Base-by-base conservation (phyloP, 139 green algal genomes). In the Diplosphaera chodatii region DNA sequence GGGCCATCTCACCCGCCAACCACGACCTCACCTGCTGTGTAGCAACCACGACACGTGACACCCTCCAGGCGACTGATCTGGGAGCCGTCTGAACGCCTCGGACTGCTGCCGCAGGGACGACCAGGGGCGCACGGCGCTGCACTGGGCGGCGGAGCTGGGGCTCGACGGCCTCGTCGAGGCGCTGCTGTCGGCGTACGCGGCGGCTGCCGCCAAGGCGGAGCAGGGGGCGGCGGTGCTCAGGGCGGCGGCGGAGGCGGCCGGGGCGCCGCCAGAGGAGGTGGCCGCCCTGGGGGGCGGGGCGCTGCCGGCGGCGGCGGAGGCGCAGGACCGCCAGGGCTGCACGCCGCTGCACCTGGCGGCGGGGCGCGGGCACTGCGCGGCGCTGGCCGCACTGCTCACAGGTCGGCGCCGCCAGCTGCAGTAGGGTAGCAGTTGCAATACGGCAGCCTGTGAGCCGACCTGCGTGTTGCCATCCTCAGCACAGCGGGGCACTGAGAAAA, bases 291-390 rank as follows among this genome's bases (percentile, higher is more conserved):
- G 20, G 2, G 68, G 69, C 1, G 32, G 27, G 0, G 25, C 31
- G 62, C 40, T 77, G 23, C 72, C 72, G 0, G 22, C 77, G 22
- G 62, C 83, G 32, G 29, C 13, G 25, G 63, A 77, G 25, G 48
- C 82, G 31, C 76, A 85, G 78, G 90, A 95, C 76, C 85, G 87
- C 66, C 80, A 91, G 55, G 88, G 88, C 63, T 83, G 88, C 76
- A 88, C 79, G 0, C 66, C 87, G 10, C 74, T 91, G 66, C 90
- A 95, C 76, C 63, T 88, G 22, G 90, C 88, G 5, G 88, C 86
- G 4, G 63, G 75, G 32, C 70, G 80, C 30, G 71, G 78, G 22
- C 73, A 83, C 28, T 18, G 25, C 20, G 69, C 32, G 10, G 31
- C 55, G 4, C 25, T 83, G 3, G 8, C 33, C 16, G 22, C 67